A percentile compares a stretch with the other conserved stretches of the same genome.
Evolutionary conservation across 2,329 filamentous ascomycete species (phyloP).

Genomic region (Trichothecium roseum): DNA sequence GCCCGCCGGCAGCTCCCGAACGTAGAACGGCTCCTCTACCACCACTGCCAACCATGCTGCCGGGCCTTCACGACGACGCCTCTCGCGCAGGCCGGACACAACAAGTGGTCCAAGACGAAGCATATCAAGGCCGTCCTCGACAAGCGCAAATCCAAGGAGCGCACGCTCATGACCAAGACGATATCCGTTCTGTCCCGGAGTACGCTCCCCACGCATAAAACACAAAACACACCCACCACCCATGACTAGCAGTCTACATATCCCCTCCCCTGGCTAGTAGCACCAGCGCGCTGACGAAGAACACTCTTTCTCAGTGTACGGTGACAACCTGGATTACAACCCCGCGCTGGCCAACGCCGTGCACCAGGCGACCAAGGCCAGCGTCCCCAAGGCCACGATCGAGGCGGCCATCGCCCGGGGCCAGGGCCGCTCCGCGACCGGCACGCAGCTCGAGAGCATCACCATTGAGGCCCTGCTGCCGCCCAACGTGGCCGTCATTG

Average conservation of each 20-base stretch:
- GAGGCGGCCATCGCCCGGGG: conserved; percentile 81
- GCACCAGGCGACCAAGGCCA: conserved; percentile 69
- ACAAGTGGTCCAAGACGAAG: conserved; percentile 91
- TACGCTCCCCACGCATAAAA: conserved; percentile 23
- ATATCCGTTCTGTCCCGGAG: conserved; percentile 68
- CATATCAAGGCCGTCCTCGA: conserved; percentile 90
- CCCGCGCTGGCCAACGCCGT: conserved; percentile 65
- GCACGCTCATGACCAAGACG: conserved; percentile 57
- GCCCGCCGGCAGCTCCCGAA: background rate
- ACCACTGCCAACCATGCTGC: conserved; percentile 37
- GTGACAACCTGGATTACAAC: conserved; percentile 64
- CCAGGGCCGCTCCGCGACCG: conserved; percentile 69
- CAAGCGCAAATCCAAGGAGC: conserved; percentile 62
- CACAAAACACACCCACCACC: background rate
- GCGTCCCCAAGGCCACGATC: conserved; percentile 74
- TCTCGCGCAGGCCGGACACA: conserved; percentile 57
- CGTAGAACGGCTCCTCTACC: conserved; percentile 13
- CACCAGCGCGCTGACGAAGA: too few relatives aligned
- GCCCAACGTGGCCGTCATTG: conserved; percentile 64
- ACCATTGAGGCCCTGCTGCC: conserved; percentile 75
- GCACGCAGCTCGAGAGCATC: conserved; percentile 64
- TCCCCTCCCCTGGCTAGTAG: too few relatives aligned
- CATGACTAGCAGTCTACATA: too few relatives aligned
- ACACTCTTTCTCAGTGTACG: conserved; percentile 65
- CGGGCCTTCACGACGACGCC: conserved; percentile 37